Base-by-base conservation (phyloP, 768 basidiomycete species). In the Fibroporia radiculosa region DNA sequence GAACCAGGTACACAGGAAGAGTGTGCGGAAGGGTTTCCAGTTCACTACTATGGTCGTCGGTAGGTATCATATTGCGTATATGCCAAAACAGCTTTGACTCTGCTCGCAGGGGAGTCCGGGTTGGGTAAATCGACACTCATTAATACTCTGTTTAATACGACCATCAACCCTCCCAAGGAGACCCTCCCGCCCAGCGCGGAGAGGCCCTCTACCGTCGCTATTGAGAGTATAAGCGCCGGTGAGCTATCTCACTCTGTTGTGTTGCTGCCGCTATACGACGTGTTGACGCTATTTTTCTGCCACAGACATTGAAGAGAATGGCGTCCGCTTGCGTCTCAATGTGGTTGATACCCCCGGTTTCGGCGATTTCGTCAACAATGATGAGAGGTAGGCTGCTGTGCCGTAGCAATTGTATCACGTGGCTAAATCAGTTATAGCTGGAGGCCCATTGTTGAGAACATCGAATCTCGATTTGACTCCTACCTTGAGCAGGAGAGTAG, bases 1-100 rank as follows among this genome's bases (percentile, higher is more conserved):
- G 40, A 98, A 99, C 77, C 96, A 99, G 67, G 95, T 98, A 35
- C 96, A 99, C 70, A 84, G 96, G 68, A 91, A 96, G 73, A 95
- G 92, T 58, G 87, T 96, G 38, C 78, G 92, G 72, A 97, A 93
- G 69, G 95, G 96, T 35, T 99, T 98, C 76, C 91, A 98, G 66
- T 99, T 99, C 72, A 95, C 93, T 44, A 76, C 82, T 54, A 98
- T 99, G 96, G 95, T 99, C 51, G 95, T 99, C 62, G 95, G 95
- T 95, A 55, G 59, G 92, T 83, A 42, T 44, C 53, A 51, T 48
- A 47, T 32, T 35, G 50, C 53, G 42, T 45, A 48, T 53, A 57
- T 49, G 47, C 48, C 41, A 40, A 10, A 8, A 34, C 42, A 26
- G 26, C 25, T 23, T 32, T 44, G 23, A 38, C 49, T 22, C 36